Evolutionary conservation across 1,284 basidiomycete species (phyloP), one percentile per base, ranked within the genome.

Genomic region (Papiliotrema nemorosa): DNA sequence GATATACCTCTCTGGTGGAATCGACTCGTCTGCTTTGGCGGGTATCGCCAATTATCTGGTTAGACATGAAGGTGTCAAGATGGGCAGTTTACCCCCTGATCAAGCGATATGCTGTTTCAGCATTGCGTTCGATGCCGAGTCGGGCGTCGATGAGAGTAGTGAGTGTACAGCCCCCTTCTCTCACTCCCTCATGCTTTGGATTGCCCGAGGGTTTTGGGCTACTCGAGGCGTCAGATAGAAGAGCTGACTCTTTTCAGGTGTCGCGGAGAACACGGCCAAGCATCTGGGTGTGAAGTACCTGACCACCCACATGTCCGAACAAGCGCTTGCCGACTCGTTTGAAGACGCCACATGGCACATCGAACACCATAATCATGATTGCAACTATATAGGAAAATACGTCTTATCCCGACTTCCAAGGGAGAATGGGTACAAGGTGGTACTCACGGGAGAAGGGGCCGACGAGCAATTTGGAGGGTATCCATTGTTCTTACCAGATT

Each of bases 401-500:
- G 60, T 74, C 26, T 64, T 77, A 37, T 71, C 67, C 25, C 59
- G 66, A 46, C 69, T 76, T 50, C 75, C 76, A 50, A 67, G 74
- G 55, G 65, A 68, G 26, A 73, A 73, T 54, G 75, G 75, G 13
- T 75, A 75, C 59, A 75, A 75, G 60, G 74, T 76, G 54, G 75
- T 76, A 10, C 60, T 77, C 35, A 75, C 73, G n/a, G 75, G 75
- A 25, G 75, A 77, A 49, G 75, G 75, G 5, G 71, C 72, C 5
- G 75, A 77, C 55, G 75, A 77, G 63, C 67, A 75, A 49, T 73
- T 74, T 47, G 75, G 70, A 20, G 75, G 75, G 10, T 59, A 59
- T 34, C 55, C 55, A 2, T 41, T 59, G 7, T 59, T 52, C 22
- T 29, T 51, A 7, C 57, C 57, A 9, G 57, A 58, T 27, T 58